Conservation (phyloP, 139 green algal genomes). For the Eudorina sp. region DNA sequence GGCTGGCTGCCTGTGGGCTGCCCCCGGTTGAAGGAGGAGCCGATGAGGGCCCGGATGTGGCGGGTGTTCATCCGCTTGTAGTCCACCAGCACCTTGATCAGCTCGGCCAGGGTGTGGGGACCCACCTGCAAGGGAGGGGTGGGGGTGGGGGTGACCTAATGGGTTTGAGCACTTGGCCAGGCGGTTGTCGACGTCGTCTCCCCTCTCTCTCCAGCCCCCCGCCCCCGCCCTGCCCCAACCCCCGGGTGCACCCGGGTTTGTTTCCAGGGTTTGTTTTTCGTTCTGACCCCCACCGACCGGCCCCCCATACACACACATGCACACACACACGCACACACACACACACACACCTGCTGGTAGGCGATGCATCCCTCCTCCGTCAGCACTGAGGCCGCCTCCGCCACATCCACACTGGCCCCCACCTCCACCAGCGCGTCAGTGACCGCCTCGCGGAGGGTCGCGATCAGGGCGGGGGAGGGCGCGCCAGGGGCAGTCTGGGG, state of each 20-base stretch:
- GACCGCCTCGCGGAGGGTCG: slow-evolving; percentile 1
- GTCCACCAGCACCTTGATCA: slow-evolving; percentile 15
- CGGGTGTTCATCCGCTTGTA: slow-evolving; percentile 31
- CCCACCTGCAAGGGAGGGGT: slow-evolving; percentile 12
- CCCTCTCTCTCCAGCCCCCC: not conserved
- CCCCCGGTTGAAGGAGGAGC: not conserved
- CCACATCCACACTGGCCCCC: not conserved
- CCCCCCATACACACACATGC: not conserved
- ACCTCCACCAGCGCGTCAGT: slow-evolving; percentile 29
- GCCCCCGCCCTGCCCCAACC: not conserved
- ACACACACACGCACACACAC: not conserved
- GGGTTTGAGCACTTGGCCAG: too few relatives aligned
- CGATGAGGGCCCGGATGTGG: not conserved
- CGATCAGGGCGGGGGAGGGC: not conserved
- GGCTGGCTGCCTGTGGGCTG: not conserved
- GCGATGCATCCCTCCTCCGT: slow-evolving; percentile 13
- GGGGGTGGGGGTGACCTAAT: not conserved
- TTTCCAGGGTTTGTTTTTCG: too few relatives aligned
- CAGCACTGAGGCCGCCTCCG: not conserved
- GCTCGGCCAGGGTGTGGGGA: not conserved
- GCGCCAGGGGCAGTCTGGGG: not conserved
- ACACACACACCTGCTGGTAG: not conserved
- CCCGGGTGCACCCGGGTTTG: too few relatives aligned
- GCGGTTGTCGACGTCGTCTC: not conserved
- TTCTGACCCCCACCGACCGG: not conserved